phyloP scores from a whole-genome alignment of 257 asterid species.

The Penstemon eatonii region DNA sequence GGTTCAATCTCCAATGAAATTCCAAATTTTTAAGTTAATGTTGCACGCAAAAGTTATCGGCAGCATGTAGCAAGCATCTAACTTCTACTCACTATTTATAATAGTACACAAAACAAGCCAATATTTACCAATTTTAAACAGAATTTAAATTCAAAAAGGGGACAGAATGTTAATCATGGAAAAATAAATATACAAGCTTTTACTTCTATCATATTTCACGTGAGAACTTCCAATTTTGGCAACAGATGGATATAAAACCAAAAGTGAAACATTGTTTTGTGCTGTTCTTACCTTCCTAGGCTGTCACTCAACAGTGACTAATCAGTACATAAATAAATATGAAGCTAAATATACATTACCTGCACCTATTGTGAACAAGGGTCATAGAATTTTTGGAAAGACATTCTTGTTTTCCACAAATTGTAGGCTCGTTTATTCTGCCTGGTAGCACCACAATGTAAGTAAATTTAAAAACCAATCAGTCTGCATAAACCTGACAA shows the following conservation, averaged over 20 bases:
- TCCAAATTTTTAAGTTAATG: background rate
- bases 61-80: background rate
- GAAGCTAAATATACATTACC: constrained; percentile 47
- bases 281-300: background rate
- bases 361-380: constrained; percentile 93
- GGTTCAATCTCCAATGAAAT: background rate
- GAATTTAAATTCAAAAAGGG: background rate
- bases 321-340: background rate
- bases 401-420: constrained; percentile 85
- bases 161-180: background rate
- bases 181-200: background rate
- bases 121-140: background rate
- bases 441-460: constrained; percentile 47
- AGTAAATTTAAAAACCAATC: constrained; percentile 15
- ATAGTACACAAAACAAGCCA: background rate
- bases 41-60: background rate
- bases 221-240: constrained; percentile 10
- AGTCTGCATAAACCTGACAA: background rate
- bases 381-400: constrained; percentile 87
- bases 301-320: constrained; percentile 4
- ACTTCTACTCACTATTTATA: background rate
- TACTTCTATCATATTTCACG: background rate
- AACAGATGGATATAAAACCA: background rate
- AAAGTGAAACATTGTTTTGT: background rate
- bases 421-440: constrained; percentile 75